These are phyloP conservation scores for Tulasnella sp. DNA, from an alignment of 768 basidiomycete species.

Conservation along the genomic window DNA sequence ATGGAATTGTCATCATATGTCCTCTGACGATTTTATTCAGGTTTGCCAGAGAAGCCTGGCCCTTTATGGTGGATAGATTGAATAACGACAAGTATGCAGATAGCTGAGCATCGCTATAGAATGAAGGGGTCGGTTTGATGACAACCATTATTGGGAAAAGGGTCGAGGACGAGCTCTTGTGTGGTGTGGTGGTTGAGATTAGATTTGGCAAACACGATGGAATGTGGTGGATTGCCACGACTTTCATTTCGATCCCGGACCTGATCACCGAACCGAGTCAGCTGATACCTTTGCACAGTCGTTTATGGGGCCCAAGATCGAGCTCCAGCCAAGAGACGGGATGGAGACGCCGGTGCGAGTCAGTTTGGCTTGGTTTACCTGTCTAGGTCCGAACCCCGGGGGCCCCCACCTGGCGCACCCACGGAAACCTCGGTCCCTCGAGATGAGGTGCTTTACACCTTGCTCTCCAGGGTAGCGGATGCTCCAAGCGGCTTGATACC, in stretches of 20 bases:
- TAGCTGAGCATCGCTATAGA: slow-evolving; percentile 16
- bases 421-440: too few relatives aligned
- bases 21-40: neutral
- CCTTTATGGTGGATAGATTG: neutral
- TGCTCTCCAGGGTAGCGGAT: too few relatives aligned
- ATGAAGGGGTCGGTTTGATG: slow-evolving; percentile 12
- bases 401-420: too few relatives aligned
- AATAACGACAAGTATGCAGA: neutral
- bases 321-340: too few relatives aligned
- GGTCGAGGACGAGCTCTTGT: too few relatives aligned
- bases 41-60: slow-evolving; percentile 7
- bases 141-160: too few relatives aligned
- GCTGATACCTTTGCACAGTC: neutral
- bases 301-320: neutral
- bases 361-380: too few relatives aligned
- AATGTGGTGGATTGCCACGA: neutral
- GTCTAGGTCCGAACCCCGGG: too few relatives aligned
- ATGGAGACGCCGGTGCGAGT: too few relatives aligned
- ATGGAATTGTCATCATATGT: slow-evolving; percentile 21
- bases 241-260: neutral
- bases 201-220: neutral
- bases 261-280: neutral
- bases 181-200: neutral
- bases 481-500: too few relatives aligned
- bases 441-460: too few relatives aligned